These are phyloP conservation scores for Eucalyptus pauciflora DNA, from an alignment of 345 rosid species.

Conservation along the genomic window DNA sequence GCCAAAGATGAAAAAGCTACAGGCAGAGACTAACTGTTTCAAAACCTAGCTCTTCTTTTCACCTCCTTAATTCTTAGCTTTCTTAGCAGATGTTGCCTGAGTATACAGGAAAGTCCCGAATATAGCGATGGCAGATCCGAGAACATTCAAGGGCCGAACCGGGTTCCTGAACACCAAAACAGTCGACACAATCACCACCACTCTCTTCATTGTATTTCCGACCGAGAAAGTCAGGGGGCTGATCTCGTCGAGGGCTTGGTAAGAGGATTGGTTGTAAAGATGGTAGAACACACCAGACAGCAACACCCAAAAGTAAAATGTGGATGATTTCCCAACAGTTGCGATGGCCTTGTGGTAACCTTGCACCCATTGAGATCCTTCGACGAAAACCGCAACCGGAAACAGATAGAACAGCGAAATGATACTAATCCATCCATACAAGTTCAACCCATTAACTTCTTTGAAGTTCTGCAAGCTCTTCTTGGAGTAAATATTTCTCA, in stretches of 20 bases:
- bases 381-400: slow-evolving; percentile 78
- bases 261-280: slow-evolving; percentile 85
- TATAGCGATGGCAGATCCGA: slow-evolving; percentile 87
- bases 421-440: slow-evolving; percentile 81
- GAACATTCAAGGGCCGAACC: slow-evolving; percentile 83
- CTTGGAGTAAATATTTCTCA: slow-evolving; percentile 83
- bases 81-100: slow-evolving; percentile 69
- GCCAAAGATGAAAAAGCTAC: background rate
- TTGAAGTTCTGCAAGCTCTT: slow-evolving; percentile 66
- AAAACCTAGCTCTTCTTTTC: slow-evolving; percentile 32
- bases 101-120: slow-evolving; percentile 85
- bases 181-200: slow-evolving; percentile 86
- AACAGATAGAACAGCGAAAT: slow-evolving; percentile 62
- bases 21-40: background rate
- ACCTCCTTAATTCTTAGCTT: slow-evolving; percentile 44
- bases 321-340: slow-evolving; percentile 48
- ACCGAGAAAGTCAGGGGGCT: slow-evolving; percentile 89
- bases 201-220: slow-evolving; percentile 94
- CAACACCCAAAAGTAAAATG: slow-evolving; percentile 86
- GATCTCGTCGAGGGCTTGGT: slow-evolving; percentile 93
- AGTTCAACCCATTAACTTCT: slow-evolving; percentile 83
- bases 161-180: slow-evolving; percentile 89
- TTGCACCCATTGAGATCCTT: slow-evolving; percentile 84
- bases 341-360: slow-evolving; percentile 76
- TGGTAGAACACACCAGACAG: slow-evolving; percentile 85